A percentile compares a stretch with the other conserved stretches of the same genome.
Conservation (phyloP, 352 stramenopile genomes). For the Pythium pectinolyticum region DNA sequence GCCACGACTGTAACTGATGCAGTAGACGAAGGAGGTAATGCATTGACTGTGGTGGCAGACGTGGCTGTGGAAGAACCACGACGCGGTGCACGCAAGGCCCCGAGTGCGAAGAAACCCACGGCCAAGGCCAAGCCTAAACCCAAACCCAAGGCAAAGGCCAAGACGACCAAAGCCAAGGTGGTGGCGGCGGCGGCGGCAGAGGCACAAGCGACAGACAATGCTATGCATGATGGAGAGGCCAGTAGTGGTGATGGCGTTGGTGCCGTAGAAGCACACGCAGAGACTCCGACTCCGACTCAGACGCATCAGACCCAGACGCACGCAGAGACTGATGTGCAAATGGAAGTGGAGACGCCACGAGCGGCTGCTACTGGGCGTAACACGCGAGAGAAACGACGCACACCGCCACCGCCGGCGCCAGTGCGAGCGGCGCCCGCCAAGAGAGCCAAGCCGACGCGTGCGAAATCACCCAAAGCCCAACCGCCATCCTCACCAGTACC, state of each 20-base stretch:
- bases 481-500: background rate
- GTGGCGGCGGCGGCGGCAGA: background rate
- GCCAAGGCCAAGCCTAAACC: too few relatives aligned
- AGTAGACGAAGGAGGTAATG: too few relatives aligned
- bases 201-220: background rate
- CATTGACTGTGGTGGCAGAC: too few relatives aligned
- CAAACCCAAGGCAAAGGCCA: background rate
- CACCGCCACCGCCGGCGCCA: background rate
- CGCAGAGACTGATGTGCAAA: background rate
- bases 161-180: background rate
- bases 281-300: too few relatives aligned
- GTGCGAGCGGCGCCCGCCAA: background rate
- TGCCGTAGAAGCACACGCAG: too few relatives aligned
- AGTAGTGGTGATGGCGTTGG: too few relatives aligned
- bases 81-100: too few relatives aligned
- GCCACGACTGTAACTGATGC: too few relatives aligned
- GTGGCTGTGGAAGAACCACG: too few relatives aligned
- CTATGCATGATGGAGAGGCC: too few relatives aligned
- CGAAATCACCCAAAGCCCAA: too few relatives aligned
- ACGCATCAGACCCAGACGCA: background rate
- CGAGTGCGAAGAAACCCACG: too few relatives aligned
- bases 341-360: background rate
- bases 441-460: background rate
- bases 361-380: background rate
- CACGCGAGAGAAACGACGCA: constrained; percentile 11